Evolutionary conservation across 768 basidiomycete species (phyloP), one percentile per base, ranked within the genome.

Genomic region (Termitomyces sp.): DNA sequence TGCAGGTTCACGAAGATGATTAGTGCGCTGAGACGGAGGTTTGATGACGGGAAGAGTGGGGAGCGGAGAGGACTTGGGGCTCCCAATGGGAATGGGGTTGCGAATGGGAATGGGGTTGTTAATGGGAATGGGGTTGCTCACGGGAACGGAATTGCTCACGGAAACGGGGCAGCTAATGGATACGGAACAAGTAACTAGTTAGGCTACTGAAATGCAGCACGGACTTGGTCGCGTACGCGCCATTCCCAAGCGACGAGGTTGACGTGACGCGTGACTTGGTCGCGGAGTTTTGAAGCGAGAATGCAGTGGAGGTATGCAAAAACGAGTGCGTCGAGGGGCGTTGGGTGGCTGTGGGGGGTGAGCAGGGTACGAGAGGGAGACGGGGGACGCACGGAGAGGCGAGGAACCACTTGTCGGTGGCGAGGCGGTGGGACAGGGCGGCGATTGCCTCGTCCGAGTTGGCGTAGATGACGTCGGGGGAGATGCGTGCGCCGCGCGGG

Each of bases 241-340:
- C 76, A 81, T 68, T 93, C 91, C 91, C 92, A 94, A 33, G 83
- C 82, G 50, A 91, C 84, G 44, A 94, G 86, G 66, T 93, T 93
- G 43, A 82, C 84, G 60, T 83, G 84, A 52, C 84, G 82, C 13
- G 83, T 80, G 32, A 92, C 84, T 66, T 89, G 87, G 40, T 83
- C 79, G 36, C 88, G 81, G 23, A 85, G 72, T 23, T 56, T 43
- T 26, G 78, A 74, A 50, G 84, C 74, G 6, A 90, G 72, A 26
- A 91, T 78, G 56, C 76, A 78, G 69, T 92, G 86, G 13, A 94
- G 75, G 66, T 94, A 94, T 1, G 92, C 91, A 68, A 93, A 94
- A 6, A 82, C 76, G 47, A 93, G 82, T 2, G 92, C 91, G 67
- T 94, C 92, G 14, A 94, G 82, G 0, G 87, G 81, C 1, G 92